Evolutionary conservation across 2,329 filamentous ascomycete genomes (phyloP).

Genomic region (Colletotrichum noveboracense): DNA sequence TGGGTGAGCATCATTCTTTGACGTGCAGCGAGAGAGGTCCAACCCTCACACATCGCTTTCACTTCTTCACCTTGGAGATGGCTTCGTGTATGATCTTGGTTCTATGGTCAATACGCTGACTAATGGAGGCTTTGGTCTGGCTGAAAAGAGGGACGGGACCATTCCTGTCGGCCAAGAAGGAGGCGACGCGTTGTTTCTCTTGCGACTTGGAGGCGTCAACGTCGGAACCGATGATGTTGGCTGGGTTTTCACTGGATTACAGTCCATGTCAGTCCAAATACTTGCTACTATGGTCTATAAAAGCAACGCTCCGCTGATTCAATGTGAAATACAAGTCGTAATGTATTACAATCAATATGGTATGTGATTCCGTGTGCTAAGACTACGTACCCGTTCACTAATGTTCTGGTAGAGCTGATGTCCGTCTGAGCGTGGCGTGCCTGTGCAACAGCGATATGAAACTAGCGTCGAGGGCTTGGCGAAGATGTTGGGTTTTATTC

Average conservation of each 20-base stretch:
- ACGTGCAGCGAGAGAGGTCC: not conserved
- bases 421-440: not conserved
- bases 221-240: not conserved
- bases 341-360: not conserved
- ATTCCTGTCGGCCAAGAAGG: not conserved
- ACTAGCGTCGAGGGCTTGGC: not conserved
- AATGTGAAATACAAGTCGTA: not conserved
- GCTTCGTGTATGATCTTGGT: not conserved
- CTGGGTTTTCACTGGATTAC: not conserved
- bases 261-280: not conserved
- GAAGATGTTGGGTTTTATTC: not conserved
- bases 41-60: not conserved
- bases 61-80: not conserved
- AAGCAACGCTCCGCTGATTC: not conserved
- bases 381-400: not conserved
- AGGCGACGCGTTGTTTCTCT: not conserved
- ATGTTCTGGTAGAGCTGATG: not conserved
- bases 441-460: not conserved
- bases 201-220: not conserved
- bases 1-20: not conserved
- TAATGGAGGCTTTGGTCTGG: not conserved
- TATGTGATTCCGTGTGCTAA: not conserved
- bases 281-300: not conserved
- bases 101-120: not conserved
- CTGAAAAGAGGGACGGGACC: not conserved